Evolutionary conservation across 306 rosid species (phyloP).

Genomic region (Oxytropis ochrocephala): DNA sequence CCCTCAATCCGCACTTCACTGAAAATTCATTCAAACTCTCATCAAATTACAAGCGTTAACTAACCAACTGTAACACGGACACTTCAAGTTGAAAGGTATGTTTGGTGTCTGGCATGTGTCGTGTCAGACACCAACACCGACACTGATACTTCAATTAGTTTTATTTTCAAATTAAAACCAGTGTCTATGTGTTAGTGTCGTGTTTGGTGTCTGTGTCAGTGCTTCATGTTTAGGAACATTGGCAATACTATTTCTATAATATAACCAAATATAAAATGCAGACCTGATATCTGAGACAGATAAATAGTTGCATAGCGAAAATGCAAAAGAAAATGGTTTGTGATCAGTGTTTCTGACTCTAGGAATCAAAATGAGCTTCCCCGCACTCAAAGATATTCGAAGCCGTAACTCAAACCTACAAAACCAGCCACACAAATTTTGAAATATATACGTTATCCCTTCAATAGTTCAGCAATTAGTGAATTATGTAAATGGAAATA

Average conservation of each 20-base stretch:
- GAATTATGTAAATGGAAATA: neutral
- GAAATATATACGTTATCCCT: neutral
- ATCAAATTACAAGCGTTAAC: too few relatives aligned
- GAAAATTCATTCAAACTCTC: constrained; percentile 31
- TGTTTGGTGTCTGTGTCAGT: too few relatives aligned
- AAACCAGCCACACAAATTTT: neutral
- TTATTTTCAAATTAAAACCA: too few relatives aligned
- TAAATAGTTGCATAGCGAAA: constrained; percentile 56
- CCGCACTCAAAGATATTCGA: constrained; percentile 47
- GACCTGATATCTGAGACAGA: constrained; percentile 75
- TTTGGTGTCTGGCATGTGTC: too few relatives aligned
- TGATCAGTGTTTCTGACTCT: constrained; percentile 60
- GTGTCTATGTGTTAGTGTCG: too few relatives aligned
- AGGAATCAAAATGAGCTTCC: constrained; percentile 58
- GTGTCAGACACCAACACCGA: too few relatives aligned
- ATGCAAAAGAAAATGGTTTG: constrained; percentile 52
- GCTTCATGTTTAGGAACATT: neutral
- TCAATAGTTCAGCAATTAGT: neutral
- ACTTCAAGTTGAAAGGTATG: too few relatives aligned
- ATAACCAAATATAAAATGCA: neutral
- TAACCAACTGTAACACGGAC: too few relatives aligned
- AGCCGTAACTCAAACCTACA: constrained; percentile 70
- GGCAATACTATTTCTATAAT: neutral
- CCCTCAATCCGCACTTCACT: constrained; percentile 85
- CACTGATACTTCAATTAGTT: too few relatives aligned